phyloP scores from a whole-genome alignment of 1,139 yeast species.

The Blastobotrys raffinosifermentans region DNA sequence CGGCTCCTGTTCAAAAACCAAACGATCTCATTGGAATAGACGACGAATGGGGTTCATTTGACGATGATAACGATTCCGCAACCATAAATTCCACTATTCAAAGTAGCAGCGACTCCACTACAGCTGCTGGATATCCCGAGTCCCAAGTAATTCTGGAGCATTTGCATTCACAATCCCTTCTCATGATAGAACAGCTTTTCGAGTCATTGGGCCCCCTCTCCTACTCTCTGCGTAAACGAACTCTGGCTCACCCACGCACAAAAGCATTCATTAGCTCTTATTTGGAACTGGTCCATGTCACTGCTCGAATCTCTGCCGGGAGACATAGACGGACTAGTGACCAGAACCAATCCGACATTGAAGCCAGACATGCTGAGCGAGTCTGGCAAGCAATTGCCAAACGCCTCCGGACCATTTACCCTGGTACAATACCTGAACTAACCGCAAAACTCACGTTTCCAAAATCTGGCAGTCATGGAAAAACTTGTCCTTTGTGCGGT shows the following conservation, averaged over 20 bases:
- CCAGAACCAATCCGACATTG: slow-evolving; percentile 16
- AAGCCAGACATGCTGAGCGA: slow-evolving; percentile 18
- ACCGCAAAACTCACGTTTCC: no score
- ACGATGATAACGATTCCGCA: slow-evolving; percentile 11
- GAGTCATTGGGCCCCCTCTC: slow-evolving; percentile 20
- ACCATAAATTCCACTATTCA: no score
- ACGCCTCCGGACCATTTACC: slow-evolving; percentile 15
- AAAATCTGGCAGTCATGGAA: no score
- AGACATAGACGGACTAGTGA: slow-evolving; percentile 18
- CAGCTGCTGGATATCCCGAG: slow-evolving; percentile 14
- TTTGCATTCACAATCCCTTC: slow-evolving; percentile 17
- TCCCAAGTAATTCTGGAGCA: slow-evolving; percentile 17
- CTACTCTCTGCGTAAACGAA: slow-evolving; percentile 22
- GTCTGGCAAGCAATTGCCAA: slow-evolving; percentile 18
- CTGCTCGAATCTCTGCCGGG: slow-evolving; percentile 24
- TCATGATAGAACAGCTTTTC: slow-evolving; percentile 18
- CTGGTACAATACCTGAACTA: no score
- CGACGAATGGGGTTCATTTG: slow-evolving; percentile 6
- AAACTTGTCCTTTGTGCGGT: slow-evolving; percentile 22
- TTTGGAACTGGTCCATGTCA: slow-evolving; percentile 19
- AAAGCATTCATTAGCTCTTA: slow-evolving; percentile 20
- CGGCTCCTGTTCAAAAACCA: neutral
- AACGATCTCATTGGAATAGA: slow-evolving; percentile 1
- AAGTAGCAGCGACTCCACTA: slow-evolving; percentile 11
- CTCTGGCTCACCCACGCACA: slow-evolving; percentile 21